Evolutionary conservation across 1,284 basidiomycete genomes (phyloP).

Genomic region (Lignosus rhinocerotis): DNA sequence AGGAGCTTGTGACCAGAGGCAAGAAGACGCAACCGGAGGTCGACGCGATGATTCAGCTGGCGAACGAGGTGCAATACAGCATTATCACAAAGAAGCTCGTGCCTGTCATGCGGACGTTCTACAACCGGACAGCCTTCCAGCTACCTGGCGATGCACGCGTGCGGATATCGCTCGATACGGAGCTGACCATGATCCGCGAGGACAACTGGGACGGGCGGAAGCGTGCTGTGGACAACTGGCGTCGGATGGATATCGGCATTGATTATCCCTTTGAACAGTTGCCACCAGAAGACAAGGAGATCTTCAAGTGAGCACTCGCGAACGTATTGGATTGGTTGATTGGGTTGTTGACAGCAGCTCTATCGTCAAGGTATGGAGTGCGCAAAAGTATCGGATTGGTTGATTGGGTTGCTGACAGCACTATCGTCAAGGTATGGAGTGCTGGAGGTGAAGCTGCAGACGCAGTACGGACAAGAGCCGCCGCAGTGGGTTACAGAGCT

Average conservation of each 20-base stretch:
- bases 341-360: not conserved
- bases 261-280: conserved; percentile 89
- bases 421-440: conserved; percentile 67
- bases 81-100: conserved; percentile 81
- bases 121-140: conserved; percentile 99
- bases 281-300: conserved; percentile 79
- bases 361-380: conserved; percentile 67
- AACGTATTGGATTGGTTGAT: not conserved
- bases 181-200: conserved; percentile 91
- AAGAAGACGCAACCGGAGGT: conserved; percentile 96
- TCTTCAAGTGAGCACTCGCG: conserved; percentile 77
- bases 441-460: conserved; percentile 96
- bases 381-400: conserved; percentile 9
- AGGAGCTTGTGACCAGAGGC: conserved; percentile 85
- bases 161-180: conserved; percentile 97
- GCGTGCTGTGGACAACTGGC: conserved; percentile 89
- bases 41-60: conserved; percentile 94
- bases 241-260: conserved; percentile 91
- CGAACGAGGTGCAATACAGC: conserved; percentile 94
- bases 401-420: not conserved
- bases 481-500: conserved; percentile 96
- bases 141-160: conserved; percentile 97
- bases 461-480: conserved; percentile 94
- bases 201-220: conserved; percentile 92
- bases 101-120: conserved; percentile 98